Percentiles rank a stretch among this genome's conserved stretches.
These are phyloP conservation scores for Penicillium sp. DNA, from an alignment of 2,329 filamentous ascomycete species.

Conservation along the genomic window DNA sequence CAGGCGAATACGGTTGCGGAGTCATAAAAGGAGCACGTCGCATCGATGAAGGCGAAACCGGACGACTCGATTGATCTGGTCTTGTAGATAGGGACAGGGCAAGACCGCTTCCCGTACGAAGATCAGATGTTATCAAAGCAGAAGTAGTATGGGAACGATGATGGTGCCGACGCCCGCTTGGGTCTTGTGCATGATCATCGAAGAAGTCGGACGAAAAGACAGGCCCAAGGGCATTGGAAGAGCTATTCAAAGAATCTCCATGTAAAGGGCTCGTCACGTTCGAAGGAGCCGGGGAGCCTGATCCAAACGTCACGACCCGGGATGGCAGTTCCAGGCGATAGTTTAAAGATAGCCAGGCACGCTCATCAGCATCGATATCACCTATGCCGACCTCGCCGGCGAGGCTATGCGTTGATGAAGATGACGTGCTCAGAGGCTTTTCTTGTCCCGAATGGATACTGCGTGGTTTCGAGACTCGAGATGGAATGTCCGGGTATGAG, in stretches of 20 bases:
- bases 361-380: slow-evolving; percentile 32
- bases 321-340: slow-evolving; percentile 40
- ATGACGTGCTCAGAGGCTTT: slow-evolving; percentile 25
- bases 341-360: slow-evolving; percentile 41
- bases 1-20: slow-evolving; percentile 17
- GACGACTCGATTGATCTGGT: slow-evolving; percentile 10
- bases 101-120: slow-evolving; percentile 9
- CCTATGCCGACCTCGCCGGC: slow-evolving; percentile 19
- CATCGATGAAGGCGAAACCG: slow-evolving; percentile 10
- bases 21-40: slow-evolving; percentile 17
- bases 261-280: slow-evolving; percentile 10
- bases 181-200: background rate
- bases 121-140: slow-evolving; percentile 19
- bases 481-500: slow-evolving; percentile 11
- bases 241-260: background rate
- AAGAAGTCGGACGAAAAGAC: background rate
- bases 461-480: slow-evolving; percentile 11
- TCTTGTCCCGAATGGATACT: slow-evolving; percentile 17
- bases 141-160: slow-evolving; percentile 37
- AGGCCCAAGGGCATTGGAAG: background rate
- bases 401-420: slow-evolving; percentile 24
- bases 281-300: slow-evolving; percentile 5
- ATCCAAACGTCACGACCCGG: slow-evolving; percentile 23
- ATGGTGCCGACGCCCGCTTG: slow-evolving; percentile 25
- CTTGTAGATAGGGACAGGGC: slow-evolving; percentile 20